These are phyloP conservation scores for Biscogniauxia sp. DNA, from an alignment of 2,329 filamentous ascomycete genomes.

Conservation along the genomic window DNA sequence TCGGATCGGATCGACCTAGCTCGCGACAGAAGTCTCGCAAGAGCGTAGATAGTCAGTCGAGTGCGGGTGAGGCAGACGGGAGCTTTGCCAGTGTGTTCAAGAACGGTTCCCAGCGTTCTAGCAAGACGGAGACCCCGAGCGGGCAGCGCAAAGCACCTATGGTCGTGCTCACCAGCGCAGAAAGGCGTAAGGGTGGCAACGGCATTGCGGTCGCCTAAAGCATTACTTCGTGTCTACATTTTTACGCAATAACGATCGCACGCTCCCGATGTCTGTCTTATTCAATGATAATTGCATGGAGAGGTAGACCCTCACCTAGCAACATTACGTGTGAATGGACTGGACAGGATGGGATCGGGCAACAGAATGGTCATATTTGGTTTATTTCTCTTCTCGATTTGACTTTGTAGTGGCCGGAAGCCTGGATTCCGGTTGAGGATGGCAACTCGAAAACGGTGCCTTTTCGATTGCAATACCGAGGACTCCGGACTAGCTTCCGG, in stretches of 20 bases:
- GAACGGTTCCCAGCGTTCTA: slow-evolving; percentile 50
- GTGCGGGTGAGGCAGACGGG: slow-evolving; percentile 54
- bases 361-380: slow-evolving; percentile 24
- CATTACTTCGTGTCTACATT: slow-evolving; percentile 14
- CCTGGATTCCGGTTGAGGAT: slow-evolving; percentile 16
- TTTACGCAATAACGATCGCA: slow-evolving; percentile 31
- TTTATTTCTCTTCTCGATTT: slow-evolving; percentile 25
- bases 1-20: slow-evolving; percentile 80
- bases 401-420: slow-evolving; percentile 19
- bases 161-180: slow-evolving; percentile 82
- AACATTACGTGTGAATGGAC: slow-evolving; percentile 25
- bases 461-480: slow-evolving; percentile 20
- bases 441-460: slow-evolving; percentile 15
- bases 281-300: slow-evolving; percentile 27
- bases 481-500: slow-evolving; percentile 15
- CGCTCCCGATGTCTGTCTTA: slow-evolving; percentile 29
- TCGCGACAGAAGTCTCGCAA: slow-evolving; percentile 64
- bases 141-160: slow-evolving; percentile 78
- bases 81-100: slow-evolving; percentile 69
- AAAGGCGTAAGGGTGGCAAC: slow-evolving; percentile 75
- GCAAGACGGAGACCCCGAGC: slow-evolving; percentile 55
- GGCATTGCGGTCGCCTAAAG: slow-evolving; percentile 25
- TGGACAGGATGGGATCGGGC: slow-evolving; percentile 24
- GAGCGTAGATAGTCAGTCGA: slow-evolving; percentile 65
- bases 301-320: slow-evolving; percentile 30